Evolutionary conservation across 202 grass and related monocot species (phyloP).

Genomic region (Elaeis oleifera): DNA sequence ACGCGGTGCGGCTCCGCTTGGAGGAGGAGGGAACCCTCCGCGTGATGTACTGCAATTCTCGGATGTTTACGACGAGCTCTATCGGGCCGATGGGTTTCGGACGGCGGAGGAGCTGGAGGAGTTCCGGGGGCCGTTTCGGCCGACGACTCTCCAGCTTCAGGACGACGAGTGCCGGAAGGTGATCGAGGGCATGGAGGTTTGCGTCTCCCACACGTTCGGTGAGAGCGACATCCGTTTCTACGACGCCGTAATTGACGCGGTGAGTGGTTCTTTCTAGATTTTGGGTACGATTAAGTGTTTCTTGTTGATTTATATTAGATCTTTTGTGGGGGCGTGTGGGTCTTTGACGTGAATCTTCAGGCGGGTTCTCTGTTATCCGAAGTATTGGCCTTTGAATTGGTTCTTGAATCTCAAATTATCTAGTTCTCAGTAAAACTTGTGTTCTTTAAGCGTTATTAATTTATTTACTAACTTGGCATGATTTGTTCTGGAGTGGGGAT

Average conservation of each 20-base stretch:
- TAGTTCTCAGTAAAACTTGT: no score
- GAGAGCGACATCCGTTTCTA: constrained; percentile 20
- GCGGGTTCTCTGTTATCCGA: no score
- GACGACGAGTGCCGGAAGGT: constrained; percentile 23
- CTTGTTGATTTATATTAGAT: no score
- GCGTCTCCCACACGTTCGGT: constrained; percentile 11
- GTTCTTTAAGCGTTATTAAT: no score
- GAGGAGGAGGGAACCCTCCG: constrained; percentile 4
- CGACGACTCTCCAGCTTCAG: constrained; percentile 25
- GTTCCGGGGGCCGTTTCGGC: constrained; percentile 12
- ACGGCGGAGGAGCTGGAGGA: constrained; percentile 9
- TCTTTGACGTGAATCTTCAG: no score
- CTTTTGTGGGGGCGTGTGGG: no score
- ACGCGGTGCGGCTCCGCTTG: constrained; percentile 19
- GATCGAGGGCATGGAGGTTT: constrained; percentile 5
- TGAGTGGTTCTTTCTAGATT: constrained; percentile 2
- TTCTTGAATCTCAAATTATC: no score
- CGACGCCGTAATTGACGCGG: constrained; percentile 23
- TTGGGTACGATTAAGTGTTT: no score
- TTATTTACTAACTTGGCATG: no score
- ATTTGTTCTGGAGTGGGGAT: no score
- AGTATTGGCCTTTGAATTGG: no score
- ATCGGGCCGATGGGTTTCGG: constrained; percentile 7
- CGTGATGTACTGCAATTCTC: constrained; percentile 29
- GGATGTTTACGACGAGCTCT: constrained; percentile 14